Evolutionary conservation across 495 filamentous ascomycete species (phyloP), one percentile per base, ranked within the genome.

Genomic region (Penicillium turbatum): DNA sequence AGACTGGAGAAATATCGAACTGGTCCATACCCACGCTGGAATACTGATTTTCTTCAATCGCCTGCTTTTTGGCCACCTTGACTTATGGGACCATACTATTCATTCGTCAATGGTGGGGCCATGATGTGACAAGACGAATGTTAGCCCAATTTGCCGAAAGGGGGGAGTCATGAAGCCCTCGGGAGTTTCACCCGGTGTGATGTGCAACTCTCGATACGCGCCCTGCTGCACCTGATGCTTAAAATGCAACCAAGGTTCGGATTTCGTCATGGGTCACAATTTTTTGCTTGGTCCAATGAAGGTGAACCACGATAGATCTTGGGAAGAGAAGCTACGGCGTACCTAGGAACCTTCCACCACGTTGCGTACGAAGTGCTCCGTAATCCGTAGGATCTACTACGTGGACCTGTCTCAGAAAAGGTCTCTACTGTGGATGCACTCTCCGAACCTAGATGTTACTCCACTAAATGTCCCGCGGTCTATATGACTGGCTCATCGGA

Each of bases 141-240:
- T 11, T 26, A 34, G 31, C 32, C 37, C 46, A 37, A 38, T 48
- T 13, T n/a, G 13, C 32, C 34, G 4, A 30, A 48, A 34, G 31
- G 31, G 26, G 44, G 21, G n/a, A 21, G 31, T 34, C 44, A 31
- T n/a, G 45, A 55, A 49, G 37, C 13, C 38, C 16, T 24, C 39
- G 19, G 21, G 12, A 19, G 13, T 16, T 8, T 17, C 34, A 19
- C 15, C 34, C 19, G 45, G 39, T 51, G 48, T 64, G 58, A 64
- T 58, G 52, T 45, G 46, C 51, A 37, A 5, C 48, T 32, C 10
- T 39, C 41, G 51, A 60, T 62, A 60, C 38, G 54, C 48, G 56
- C 56, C 54, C 40, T 54, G 19, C 40, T 60, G 63, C 63, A 60
- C 56, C 48, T 51, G 56, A 48, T 57, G 53, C 59, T 56, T 55